Conservation (phyloP, 1,284 basidiomycete genomes). For the Anthracocystis panici-leucophaei region DNA sequence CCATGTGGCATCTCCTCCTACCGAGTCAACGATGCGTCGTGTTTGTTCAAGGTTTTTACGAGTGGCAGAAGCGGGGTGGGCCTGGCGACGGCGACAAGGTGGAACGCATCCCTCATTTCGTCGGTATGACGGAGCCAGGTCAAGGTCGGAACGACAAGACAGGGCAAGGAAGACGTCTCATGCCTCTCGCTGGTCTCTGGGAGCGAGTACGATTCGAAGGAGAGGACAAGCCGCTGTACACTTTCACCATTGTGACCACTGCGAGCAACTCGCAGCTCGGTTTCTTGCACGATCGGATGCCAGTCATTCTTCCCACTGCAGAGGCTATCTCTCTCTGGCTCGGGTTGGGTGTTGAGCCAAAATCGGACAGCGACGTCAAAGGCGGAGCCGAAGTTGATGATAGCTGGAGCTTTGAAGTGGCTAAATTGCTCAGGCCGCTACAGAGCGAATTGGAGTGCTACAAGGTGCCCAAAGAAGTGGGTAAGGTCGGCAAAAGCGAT, state of each 20-base stretch:
- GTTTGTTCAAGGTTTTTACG: conserved; percentile 67
- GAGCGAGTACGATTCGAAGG: conserved; percentile 77
- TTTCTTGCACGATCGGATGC: conserved; percentile 85
- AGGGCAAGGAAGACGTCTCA: conserved; percentile 76
- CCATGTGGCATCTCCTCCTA: conserved; percentile 48
- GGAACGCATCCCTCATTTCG: conserved; percentile 74
- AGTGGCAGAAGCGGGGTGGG: conserved; percentile 51
- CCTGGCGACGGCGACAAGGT: conserved; percentile 31
- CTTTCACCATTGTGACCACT: conserved; percentile 91
- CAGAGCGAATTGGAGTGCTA: conserved; percentile 80
- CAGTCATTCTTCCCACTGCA: conserved; percentile 80
- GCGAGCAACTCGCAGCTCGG: conserved; percentile 69
- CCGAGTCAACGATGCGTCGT: conserved; percentile 61
- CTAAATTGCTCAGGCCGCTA: conserved; percentile 78
- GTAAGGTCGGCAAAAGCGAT: conserved; percentile 87
- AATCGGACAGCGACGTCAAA: conserved; percentile 21
- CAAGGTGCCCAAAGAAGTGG: conserved; percentile 88
- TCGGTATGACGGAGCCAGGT: conserved; percentile 79
- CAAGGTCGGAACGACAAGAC: conserved; percentile 76
- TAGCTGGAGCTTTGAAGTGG: conserved; percentile 73
- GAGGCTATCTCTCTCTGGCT: conserved; percentile 82
- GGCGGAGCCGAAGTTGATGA: conserved; percentile 31
- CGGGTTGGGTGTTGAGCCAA: conserved; percentile 72
- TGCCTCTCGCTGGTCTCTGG: conserved; percentile 90
- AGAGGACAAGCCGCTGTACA: conserved; percentile 76